phyloP scores from a whole-genome alignment of 2,329 filamentous ascomycete genomes.

The Talaromyces sp. region DNA sequence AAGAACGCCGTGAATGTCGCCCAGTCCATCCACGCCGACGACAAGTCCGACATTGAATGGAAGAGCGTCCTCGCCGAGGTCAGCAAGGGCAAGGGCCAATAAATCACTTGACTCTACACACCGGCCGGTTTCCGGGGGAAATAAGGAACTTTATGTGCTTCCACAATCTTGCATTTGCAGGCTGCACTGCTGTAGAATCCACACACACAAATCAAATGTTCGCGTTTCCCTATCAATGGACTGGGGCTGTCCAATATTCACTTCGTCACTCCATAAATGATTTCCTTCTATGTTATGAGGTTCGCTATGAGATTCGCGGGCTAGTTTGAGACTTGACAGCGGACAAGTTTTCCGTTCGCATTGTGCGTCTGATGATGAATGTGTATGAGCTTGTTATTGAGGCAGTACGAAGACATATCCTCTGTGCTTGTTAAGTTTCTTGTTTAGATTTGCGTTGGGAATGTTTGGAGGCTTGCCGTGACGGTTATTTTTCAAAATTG shows the following conservation, averaged over 20 bases:
- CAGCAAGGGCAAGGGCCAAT: slow-evolving; percentile 42
- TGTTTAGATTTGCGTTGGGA: background rate
- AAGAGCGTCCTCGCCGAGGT: slow-evolving; percentile 38
- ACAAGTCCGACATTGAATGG: slow-evolving; percentile 43
- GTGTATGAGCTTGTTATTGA: slow-evolving; percentile 10
- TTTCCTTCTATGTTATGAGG: background rate
- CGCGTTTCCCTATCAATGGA: background rate
- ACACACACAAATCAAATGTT: slow-evolving; percentile 4
- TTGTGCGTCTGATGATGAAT: background rate
- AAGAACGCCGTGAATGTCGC: slow-evolving; percentile 54
- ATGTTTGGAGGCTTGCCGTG: background rate
- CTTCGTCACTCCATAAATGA: slow-evolving; percentile 3
- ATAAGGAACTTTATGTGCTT: slow-evolving; percentile 2
- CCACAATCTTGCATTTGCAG: slow-evolving; percentile 7
- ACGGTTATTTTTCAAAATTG: background rate
- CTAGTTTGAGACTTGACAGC: background rate
- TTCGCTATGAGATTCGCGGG: background rate
- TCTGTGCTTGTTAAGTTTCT: background rate
- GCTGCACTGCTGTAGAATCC: slow-evolving; percentile 10
- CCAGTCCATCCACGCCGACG: slow-evolving; percentile 42
- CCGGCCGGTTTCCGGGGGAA: slow-evolving; percentile 1
- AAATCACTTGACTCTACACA: slow-evolving; percentile 23
- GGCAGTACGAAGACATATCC: background rate
- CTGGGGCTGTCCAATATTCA: background rate
- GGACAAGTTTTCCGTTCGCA: background rate